A percentile compares a stretch with the other conserved stretches of the same genome.
phyloP scores from a whole-genome alignment of 345 rosid species.

The Citrus medica region DNA sequence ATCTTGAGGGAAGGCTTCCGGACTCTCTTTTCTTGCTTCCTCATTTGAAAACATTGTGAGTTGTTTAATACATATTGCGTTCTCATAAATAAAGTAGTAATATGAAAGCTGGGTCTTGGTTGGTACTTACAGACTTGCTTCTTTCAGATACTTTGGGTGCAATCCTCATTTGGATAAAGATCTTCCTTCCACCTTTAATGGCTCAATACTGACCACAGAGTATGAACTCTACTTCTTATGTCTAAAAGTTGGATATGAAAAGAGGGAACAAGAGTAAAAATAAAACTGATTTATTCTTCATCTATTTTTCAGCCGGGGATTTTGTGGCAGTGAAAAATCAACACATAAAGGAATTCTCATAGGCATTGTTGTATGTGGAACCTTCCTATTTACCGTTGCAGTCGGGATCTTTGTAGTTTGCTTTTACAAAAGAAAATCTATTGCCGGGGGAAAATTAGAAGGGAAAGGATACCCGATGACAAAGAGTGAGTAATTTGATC shows the following conservation, averaged over 20 bases:
- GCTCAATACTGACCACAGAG: slow-evolving; percentile 40
- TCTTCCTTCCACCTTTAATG: slow-evolving; percentile 27
- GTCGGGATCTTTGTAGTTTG: slow-evolving; percentile 25
- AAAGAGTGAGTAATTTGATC: slow-evolving; percentile 43
- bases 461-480: slow-evolving; percentile 25
- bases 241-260: not conserved
- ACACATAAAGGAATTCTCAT: slow-evolving; percentile 28
- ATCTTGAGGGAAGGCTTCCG: slow-evolving; percentile 36
- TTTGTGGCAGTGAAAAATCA: slow-evolving; percentile 23
- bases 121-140: slow-evolving; percentile 1
- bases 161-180: slow-evolving; percentile 32
- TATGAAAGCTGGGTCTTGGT: not conserved
- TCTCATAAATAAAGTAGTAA: not conserved
- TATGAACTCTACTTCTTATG: slow-evolving; percentile 23
- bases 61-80: not conserved
- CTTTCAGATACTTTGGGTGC: slow-evolving; percentile 48
- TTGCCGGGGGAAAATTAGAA: slow-evolving; percentile 17
- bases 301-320: slow-evolving; percentile 37
- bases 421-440: slow-evolving; percentile 26
- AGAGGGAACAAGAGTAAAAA: not conserved
- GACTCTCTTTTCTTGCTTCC: slow-evolving; percentile 31
- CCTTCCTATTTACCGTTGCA: slow-evolving; percentile 27
- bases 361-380: slow-evolving; percentile 37
- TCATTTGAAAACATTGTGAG: slow-evolving; percentile 41
- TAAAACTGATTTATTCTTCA: slow-evolving; percentile 10